Evolutionary conservation across 139 green algal genomes (phyloP).

Genomic region (Parachlorella kessleri): DNA sequence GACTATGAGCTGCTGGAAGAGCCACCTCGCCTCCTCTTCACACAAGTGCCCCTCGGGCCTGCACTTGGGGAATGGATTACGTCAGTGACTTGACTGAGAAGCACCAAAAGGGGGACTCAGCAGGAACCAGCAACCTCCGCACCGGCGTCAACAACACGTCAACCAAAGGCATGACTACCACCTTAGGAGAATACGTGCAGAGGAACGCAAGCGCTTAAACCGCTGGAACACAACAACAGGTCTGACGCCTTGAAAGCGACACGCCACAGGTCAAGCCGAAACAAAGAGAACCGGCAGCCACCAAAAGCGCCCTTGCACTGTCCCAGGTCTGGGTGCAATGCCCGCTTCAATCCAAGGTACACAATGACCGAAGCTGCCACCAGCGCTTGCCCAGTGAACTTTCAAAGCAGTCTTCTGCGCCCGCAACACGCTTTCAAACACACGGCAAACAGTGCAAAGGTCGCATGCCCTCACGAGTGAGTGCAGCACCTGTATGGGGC

Average conservation of each 20-base stretch:
- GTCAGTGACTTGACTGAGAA: neutral
- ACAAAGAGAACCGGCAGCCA: no score
- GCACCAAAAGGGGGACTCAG: no score
- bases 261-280: no score
- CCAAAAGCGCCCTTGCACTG: no score
- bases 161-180: neutral
- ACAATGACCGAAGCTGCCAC: no score
- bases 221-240: neutral
- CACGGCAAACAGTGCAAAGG: neutral
- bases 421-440: neutral
- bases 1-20: constrained; percentile 75
- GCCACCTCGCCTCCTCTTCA: constrained; percentile 67
- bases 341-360: no score
- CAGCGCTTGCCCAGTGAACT: no score
- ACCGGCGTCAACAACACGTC: no score
- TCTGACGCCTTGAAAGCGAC: neutral
- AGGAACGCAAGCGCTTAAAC: neutral
- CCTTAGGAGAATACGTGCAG: neutral
- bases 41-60: constrained; percentile 17
- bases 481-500: neutral
- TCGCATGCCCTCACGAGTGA: neutral
- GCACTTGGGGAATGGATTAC: neutral
- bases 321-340: no score
- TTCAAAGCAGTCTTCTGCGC: neutral
- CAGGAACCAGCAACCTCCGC: no score